Evolutionary conservation across 2,329 filamentous ascomycete species (phyloP), one percentile per base, ranked within the genome.

Genomic region (Cryphonectria naterciae): DNA sequence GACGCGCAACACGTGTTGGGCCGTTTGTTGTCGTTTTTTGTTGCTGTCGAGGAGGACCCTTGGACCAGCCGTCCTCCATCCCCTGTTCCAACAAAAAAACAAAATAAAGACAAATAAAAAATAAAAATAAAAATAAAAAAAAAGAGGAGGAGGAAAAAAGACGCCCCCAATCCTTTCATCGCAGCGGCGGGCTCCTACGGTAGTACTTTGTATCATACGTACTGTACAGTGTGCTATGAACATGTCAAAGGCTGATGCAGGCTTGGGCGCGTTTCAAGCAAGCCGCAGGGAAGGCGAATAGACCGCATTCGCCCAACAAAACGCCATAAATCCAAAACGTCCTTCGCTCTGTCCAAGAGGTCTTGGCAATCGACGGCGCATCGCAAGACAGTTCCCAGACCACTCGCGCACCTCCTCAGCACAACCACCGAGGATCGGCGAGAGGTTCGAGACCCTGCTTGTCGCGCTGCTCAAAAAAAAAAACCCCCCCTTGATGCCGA

Each of bases 1-100:
- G 43, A 72, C 71, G 71, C 71, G 71, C 41, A 39, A 65, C 64
- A 66, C 71, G 71, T 68, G 66, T 54, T 62, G 63, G 52, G 28
- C 19, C 13, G 52, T 35, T 68, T 69, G 62, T 64, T 72, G 58
- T 67, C 65, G 32, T 63, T 54, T 61, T 32, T 62, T 63, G 35
- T 35, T 39, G 28, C n/a, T 25, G 32, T 15, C 28, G 54, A 58
- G 25, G 11, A 35, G 15, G 46, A 49, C 22, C 46, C 22, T 49
- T 49, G 22, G 22, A n/a, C 22, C 19, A 10, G 22, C 22, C 11
- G 3, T 13, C 25, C 52, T 10, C 11, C 56, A 0, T 8, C 28
- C 58, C 58, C 58, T 60, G 25, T 32, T 37, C 19, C n/a, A n/a
- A n/a, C n/a, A 19, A 32, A 1, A 32, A 15, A 4, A 10, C 35